Evolutionary conservation across 2,329 filamentous ascomycete species (phyloP).

Genomic region (Aspergillus clavatus): DNA sequence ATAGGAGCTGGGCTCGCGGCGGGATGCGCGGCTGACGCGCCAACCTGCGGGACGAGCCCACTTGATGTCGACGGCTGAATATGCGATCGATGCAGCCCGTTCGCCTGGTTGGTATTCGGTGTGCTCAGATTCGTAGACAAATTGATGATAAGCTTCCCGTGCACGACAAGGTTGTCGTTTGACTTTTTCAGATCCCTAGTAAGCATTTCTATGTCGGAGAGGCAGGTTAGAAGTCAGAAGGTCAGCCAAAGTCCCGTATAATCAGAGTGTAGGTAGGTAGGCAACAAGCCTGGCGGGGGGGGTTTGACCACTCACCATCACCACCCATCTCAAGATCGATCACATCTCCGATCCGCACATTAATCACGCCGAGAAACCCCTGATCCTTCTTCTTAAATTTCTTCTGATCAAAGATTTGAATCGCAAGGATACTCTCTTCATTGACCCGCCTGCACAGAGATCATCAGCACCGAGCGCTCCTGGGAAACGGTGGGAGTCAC

Average conservation of each 20-base stretch:
- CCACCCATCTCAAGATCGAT: constrained; percentile 85
- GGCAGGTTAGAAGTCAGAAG: constrained; percentile 17
- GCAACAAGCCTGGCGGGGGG: no score
- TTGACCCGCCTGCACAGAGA: constrained; percentile 65
- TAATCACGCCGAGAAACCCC: constrained; percentile 95
- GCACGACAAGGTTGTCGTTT: constrained; percentile 94
- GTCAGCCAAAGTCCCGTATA: constrained; percentile 18
- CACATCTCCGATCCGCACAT: constrained; percentile 89
- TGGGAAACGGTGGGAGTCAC: neutral
- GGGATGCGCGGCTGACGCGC: constrained; percentile 22
- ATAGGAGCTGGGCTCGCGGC: constrained; percentile 24
- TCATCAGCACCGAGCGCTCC: constrained; percentile 7
- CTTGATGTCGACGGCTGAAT: constrained; percentile 34
- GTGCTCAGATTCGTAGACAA: constrained; percentile 81
- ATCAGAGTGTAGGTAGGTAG: no score
- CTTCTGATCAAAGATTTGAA: constrained; percentile 99
- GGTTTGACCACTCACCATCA: constrained; percentile 63
- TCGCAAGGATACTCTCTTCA: constrained; percentile 92
- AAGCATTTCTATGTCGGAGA: constrained; percentile 69
- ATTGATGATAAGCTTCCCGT: constrained; percentile 96
- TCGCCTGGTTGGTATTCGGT: constrained; percentile 56
- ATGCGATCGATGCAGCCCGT: constrained; percentile 33
- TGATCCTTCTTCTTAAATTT: constrained; percentile 99
- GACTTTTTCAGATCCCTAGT: constrained; percentile 96
- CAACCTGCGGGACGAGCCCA: constrained; percentile 34